These are phyloP conservation scores for Spiraea crenata DNA, from an alignment of 331 rosid species.

Conservation along the genomic window DNA sequence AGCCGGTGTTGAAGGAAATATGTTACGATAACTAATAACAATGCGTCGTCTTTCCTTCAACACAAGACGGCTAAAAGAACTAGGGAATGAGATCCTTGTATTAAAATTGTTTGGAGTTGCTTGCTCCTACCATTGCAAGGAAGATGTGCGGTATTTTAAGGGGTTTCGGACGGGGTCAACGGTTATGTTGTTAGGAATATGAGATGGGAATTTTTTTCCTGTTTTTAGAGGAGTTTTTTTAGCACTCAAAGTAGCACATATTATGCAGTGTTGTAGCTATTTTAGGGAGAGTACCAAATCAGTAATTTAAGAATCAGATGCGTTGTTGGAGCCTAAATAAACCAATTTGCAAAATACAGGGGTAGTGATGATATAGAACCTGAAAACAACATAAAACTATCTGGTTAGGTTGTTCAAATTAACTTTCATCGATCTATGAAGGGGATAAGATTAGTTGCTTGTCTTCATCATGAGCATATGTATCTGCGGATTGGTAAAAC, in stretches of 20 bases:
- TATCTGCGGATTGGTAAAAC: too few relatives aligned
- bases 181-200: conserved; percentile 1
- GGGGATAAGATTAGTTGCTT: too few relatives aligned
- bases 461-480: too few relatives aligned
- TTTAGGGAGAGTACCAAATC: not conserved
- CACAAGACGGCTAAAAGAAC: conserved; percentile 2
- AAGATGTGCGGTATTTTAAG: conserved; percentile 15
- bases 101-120: conserved; percentile 17
- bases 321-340: too few relatives aligned
- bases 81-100: not conserved
- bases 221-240: conserved; percentile 18
- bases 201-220: conserved; percentile 5
- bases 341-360: too few relatives aligned
- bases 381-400: too few relatives aligned
- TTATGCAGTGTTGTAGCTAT: not conserved
- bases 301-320: not conserved
- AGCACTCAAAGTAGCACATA: conserved; percentile 6
- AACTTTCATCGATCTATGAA: too few relatives aligned
- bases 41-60: conserved; percentile 16
- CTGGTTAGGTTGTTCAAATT: too few relatives aligned
- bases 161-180: conserved; percentile 21
- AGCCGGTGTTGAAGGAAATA: conserved; percentile 18
- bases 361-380: too few relatives aligned
- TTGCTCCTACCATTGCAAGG: not conserved
- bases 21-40: not conserved